Evolutionary conservation across 345 rosid genomes (phyloP).

Genomic region (Cardamine chenopodiifolia): DNA sequence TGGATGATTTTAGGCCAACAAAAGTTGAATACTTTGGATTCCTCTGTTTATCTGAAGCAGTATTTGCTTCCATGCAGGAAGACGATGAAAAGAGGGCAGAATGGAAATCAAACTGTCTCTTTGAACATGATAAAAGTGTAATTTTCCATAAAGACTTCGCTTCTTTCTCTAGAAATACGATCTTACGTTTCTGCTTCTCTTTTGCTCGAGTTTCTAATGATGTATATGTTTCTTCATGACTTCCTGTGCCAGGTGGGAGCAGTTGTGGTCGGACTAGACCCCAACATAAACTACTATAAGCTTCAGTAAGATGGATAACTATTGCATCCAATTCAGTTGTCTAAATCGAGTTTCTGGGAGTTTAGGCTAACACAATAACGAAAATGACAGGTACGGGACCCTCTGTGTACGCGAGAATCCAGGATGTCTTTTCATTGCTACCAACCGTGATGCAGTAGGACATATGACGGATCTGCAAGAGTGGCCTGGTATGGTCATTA

Average conservation of each 20-base stretch:
- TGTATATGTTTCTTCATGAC: slow-evolving; percentile 33
- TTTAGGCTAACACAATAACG: slow-evolving; percentile 21
- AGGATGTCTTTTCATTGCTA: slow-evolving; percentile 86
- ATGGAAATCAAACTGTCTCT: slow-evolving; percentile 59
- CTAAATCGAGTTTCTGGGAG: slow-evolving; percentile 3
- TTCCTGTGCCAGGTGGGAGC: slow-evolving; percentile 80
- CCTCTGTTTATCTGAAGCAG: slow-evolving; percentile 8
- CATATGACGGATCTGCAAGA: slow-evolving; percentile 86
- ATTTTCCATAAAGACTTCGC: slow-evolving; percentile 33
- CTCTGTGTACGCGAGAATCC: slow-evolving; percentile 95
- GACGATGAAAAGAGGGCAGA: slow-evolving; percentile 68
- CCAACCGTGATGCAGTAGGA: slow-evolving; percentile 88
- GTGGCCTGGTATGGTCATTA: slow-evolving; percentile 75
- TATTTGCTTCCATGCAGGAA: slow-evolving; percentile 58
- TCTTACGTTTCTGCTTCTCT: slow-evolving; percentile 20
- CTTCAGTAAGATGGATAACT: slow-evolving; percentile 70
- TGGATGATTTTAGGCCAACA: background rate
- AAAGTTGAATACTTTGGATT: background rate
- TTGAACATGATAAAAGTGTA: slow-evolving; percentile 84
- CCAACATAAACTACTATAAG: slow-evolving; percentile 81
- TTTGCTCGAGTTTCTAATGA: slow-evolving; percentile 5
- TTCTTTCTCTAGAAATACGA: slow-evolving; percentile 13
- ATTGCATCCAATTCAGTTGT: background rate
- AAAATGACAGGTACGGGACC: slow-evolving; percentile 72
- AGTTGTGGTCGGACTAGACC: slow-evolving; percentile 88